Percentiles rank a stretch among this genome's conserved stretches.
Evolutionary conservation across 2,329 filamentous ascomycete genomes (phyloP).

Genomic region (Penicillium sp.): DNA sequence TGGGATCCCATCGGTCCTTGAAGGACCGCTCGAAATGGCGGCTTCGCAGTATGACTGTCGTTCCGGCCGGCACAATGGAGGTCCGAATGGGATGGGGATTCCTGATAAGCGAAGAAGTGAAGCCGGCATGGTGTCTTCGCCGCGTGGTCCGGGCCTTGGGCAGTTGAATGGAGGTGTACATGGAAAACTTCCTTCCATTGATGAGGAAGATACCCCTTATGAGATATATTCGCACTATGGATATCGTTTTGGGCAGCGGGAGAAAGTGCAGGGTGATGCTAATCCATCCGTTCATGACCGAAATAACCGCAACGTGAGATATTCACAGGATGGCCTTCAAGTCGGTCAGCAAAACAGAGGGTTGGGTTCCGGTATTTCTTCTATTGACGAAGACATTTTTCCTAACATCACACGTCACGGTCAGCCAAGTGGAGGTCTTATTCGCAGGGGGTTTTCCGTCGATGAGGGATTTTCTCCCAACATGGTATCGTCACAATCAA

Average conservation of each 20-base stretch:
- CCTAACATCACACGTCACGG: slow-evolving; percentile 14
- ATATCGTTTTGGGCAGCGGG: background rate
- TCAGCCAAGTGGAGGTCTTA: background rate
- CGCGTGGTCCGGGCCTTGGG: background rate
- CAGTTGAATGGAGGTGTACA: background rate
- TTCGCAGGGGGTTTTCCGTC: slow-evolving; percentile 18
- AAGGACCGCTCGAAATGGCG: background rate
- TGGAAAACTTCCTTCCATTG: background rate
- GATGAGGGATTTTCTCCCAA: slow-evolving; percentile 4
- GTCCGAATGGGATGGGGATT: background rate
- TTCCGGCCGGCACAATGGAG: background rate
- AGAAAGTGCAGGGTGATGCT: background rate
- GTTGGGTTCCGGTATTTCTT: background rate
- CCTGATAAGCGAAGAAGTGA: no score
- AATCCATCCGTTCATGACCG: background rate
- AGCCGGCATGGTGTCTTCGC: background rate
- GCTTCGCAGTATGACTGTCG: background rate
- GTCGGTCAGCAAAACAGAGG: slow-evolving; percentile 1
- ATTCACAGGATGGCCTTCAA: slow-evolving; percentile 8
- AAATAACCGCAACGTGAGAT: background rate
- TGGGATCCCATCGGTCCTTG: background rate
- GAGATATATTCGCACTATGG: background rate
- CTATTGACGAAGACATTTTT: background rate
- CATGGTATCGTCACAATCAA: slow-evolving; percentile 31
- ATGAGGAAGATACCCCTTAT: background rate